Evolutionary conservation across 2,329 filamentous ascomycete species (phyloP).

Genomic region (Didymella pomorum): DNA sequence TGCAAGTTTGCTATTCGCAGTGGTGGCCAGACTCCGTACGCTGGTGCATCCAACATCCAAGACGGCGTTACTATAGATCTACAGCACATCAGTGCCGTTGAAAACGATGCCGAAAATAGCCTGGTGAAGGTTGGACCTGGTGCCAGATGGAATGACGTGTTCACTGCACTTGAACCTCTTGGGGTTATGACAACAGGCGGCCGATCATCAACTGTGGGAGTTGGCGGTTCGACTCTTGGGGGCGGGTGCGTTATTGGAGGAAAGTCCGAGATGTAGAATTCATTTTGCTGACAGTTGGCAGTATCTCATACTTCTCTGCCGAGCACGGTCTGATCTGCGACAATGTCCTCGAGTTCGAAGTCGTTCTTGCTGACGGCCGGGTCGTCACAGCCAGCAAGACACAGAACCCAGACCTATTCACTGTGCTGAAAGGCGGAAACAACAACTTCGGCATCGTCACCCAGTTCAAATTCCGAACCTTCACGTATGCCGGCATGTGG

Average conservation of each 20-base stretch:
- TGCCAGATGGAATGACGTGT: constrained; percentile 39
- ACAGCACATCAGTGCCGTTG: constrained; percentile 28
- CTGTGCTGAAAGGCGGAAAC: constrained; percentile 45
- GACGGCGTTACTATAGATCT: constrained; percentile 42
- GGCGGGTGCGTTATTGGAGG: constrained; percentile 21
- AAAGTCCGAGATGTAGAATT: background rate
- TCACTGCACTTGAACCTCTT: constrained; percentile 32
- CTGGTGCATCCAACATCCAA: constrained; percentile 40
- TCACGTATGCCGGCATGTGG: constrained; percentile 42
- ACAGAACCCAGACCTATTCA: constrained; percentile 39
- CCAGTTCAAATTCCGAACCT: constrained; percentile 34
- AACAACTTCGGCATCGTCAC: constrained; percentile 51
- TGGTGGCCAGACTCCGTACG: constrained; percentile 36
- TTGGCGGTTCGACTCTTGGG: constrained; percentile 37
- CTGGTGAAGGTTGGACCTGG: constrained; percentile 36
- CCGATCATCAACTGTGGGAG: constrained; percentile 35
- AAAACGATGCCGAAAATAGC: constrained; percentile 26
- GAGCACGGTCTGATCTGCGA: constrained; percentile 43
- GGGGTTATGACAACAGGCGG: constrained; percentile 36
- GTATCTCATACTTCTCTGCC: constrained; percentile 41
- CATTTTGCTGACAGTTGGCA: background rate
- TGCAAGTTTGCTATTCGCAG: constrained; percentile 38
- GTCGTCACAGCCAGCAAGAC: constrained; percentile 34
- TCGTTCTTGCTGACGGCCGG: constrained; percentile 45
- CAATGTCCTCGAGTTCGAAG: constrained; percentile 42